These are phyloP conservation scores for Excoecaria cochinchinensis DNA, from an alignment of 345 rosid genomes.

Conservation along the genomic window DNA sequence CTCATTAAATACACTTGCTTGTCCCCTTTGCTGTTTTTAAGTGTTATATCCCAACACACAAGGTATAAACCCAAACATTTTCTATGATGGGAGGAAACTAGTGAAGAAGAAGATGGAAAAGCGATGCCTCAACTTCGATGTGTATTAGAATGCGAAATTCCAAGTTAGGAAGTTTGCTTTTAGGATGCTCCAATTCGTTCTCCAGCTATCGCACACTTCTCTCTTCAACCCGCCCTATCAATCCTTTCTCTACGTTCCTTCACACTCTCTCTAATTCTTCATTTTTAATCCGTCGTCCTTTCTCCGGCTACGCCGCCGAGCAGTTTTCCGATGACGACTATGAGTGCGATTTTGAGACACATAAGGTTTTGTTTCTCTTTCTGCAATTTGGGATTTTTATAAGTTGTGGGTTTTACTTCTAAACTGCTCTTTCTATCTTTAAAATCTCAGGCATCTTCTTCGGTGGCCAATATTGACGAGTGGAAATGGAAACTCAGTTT, in stretches of 20 bases:
- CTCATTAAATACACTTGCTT: too few species aligned
- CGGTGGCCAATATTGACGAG: conserved; percentile 88
- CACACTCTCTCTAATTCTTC: conserved; percentile 23
- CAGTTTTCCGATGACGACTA: conserved; percentile 96
- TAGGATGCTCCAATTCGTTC: conserved; percentile 36
- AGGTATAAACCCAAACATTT: too few species aligned
- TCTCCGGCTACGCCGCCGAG: conserved; percentile 58
- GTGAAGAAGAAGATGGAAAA: not conserved
- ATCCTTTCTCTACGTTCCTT: conserved; percentile 27
- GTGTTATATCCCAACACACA: too few species aligned
- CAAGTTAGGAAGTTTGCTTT: conserved; percentile 44
- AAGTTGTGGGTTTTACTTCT: not conserved
- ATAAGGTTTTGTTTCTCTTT: conserved; percentile 44
- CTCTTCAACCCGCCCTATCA: conserved; percentile 7
- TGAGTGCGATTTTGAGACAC: conserved; percentile 77
- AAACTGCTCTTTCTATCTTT: not conserved
- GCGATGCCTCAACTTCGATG: not conserved
- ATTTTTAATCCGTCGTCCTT: conserved; percentile 26
- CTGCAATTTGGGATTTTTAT: not conserved
- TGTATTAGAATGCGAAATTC: conserved; percentile 46
- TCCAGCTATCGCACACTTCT: conserved; percentile 17
- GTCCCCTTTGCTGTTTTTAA: too few species aligned
- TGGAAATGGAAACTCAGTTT: conserved; percentile 98
- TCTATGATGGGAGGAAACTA: not conserved
- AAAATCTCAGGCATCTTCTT: conserved; percentile 75